Percentiles rank a stretch among this genome's conserved stretches.
These are phyloP conservation scores for Solanum virginianum DNA, from an alignment of 257 asterid genomes.

Conservation along the genomic window DNA sequence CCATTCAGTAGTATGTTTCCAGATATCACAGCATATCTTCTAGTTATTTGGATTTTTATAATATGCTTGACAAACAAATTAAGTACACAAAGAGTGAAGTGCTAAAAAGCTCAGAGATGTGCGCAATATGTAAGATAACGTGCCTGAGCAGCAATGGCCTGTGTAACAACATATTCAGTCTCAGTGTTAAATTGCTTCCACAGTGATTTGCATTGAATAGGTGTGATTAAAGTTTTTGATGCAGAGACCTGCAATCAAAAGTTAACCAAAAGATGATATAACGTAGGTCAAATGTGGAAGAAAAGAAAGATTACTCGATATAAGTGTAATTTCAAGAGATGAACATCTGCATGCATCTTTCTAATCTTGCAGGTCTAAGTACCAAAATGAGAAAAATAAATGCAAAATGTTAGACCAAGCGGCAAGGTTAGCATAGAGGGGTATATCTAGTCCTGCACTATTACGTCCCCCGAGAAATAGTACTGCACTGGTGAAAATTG, in stretches of 20 bases:
- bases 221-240: slow-evolving; percentile 75
- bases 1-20: not conserved
- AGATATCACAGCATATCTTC: not conserved
- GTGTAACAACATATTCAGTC: slow-evolving; percentile 85
- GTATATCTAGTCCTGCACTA: not conserved
- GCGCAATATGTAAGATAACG: not conserved
- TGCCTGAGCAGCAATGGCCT: slow-evolving; percentile 96
- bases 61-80: not conserved
- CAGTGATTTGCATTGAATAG: slow-evolving; percentile 86
- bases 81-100: not conserved
- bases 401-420: not conserved
- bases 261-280: not conserved
- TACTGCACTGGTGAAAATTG: not conserved
- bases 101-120: not conserved
- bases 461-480: not conserved
- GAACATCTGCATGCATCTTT: not conserved
- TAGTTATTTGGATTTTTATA: not conserved
- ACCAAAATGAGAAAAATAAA: not conserved
- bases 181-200: slow-evolving; percentile 89
- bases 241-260: slow-evolving; percentile 44
- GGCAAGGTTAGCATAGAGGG: not conserved
- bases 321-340: not conserved
- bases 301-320: not conserved
- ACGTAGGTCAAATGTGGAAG: not conserved
- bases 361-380: not conserved